These are phyloP conservation scores for Primulina eburnea DNA, from an alignment of 257 asterid species.

Conservation along the genomic window DNA sequence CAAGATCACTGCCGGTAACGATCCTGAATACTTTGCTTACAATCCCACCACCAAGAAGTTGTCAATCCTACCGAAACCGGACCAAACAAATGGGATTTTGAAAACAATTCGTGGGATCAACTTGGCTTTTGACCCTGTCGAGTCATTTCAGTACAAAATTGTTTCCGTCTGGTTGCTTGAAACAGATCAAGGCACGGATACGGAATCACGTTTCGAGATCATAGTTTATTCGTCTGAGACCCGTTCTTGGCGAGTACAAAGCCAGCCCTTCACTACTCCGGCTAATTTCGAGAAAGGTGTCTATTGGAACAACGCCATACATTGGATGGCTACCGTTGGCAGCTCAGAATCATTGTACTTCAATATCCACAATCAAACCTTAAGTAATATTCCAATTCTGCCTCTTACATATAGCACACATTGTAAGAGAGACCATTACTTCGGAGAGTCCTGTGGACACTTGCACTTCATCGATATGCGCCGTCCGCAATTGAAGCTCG, in stretches of 20 bases:
- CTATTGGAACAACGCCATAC: conserved; percentile 29
- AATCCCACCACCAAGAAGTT: conserved; percentile 31
- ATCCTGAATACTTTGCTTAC: conserved; percentile 22
- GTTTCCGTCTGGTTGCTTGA: conserved; percentile 17
- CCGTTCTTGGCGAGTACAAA: conserved; percentile 33
- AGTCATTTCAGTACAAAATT: conserved; percentile 30
- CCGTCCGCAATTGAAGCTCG: not conserved
- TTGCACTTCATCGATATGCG: conserved; percentile 26
- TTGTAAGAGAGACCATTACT: conserved; percentile 11
- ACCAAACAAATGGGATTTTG: not conserved
- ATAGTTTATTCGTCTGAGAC: conserved; percentile 38
- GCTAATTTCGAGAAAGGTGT: conserved; percentile 22
- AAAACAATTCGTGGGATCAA: conserved; percentile 19
- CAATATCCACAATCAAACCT: conserved; percentile 20
- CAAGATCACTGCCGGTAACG: not conserved
- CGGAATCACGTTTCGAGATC: conserved; percentile 19
- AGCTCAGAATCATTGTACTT: conserved; percentile 16
- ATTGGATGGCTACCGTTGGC: conserved; percentile 17
- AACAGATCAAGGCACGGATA: not conserved
- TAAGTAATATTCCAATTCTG: conserved; percentile 11
- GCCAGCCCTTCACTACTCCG: conserved; percentile 10
- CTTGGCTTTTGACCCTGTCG: conserved; percentile 36
- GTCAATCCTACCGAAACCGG: conserved; percentile 26
- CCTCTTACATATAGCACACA: not conserved
- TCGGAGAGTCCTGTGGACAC: conserved; percentile 34